phyloP scores from a whole-genome alignment of 495 filamentous ascomycete genomes.

The Jackrogersella multiformis region DNA sequence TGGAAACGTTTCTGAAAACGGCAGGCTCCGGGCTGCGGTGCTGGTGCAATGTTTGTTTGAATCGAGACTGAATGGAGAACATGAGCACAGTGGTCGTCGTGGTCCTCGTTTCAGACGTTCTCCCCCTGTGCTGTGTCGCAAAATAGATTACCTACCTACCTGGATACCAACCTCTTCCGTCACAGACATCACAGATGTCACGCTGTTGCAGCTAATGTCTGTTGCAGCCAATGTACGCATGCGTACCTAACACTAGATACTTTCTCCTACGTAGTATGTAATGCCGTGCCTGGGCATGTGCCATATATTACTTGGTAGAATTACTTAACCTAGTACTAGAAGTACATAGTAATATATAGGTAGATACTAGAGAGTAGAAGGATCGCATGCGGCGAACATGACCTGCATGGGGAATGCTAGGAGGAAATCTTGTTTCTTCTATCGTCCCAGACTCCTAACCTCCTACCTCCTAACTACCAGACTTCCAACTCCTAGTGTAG shows the following conservation, averaged over 20 bases:
- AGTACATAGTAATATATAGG: too few relatives aligned
- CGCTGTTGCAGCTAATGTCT: conserved; percentile 1
- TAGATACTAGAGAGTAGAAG: neutral
- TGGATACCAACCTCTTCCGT: conserved; percentile 25
- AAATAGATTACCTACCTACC: too few relatives aligned
- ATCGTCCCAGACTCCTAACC: neutral
- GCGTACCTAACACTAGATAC: too few relatives aligned
- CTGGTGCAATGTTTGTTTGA: conserved; percentile 33
- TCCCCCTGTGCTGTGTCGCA: conserved; percentile 5
- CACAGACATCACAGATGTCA: conserved; percentile 1
- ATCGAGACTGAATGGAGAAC: conserved; percentile 15
- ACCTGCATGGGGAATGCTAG: conserved; percentile 12
- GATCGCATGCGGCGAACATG: conserved; percentile 22
- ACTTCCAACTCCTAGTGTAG: neutral
- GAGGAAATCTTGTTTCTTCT: conserved; percentile 39
- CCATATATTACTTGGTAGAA: too few relatives aligned
- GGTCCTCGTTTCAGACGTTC: conserved; percentile 4
- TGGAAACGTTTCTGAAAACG: conserved; percentile 30
- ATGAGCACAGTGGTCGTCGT: conserved; percentile 1
- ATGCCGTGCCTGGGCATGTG: too few relatives aligned
- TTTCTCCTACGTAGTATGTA: too few relatives aligned
- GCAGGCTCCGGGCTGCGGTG: conserved; percentile 14
- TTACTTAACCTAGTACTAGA: too few relatives aligned
- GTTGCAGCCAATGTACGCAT: too few relatives aligned
- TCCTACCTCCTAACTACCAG: too few relatives aligned